Percentiles rank a stretch among this genome's conserved stretches.
Evolutionary conservation across 1,139 yeast genomes (phyloP).

Genomic region (Saccharomyces hybrid): DNA sequence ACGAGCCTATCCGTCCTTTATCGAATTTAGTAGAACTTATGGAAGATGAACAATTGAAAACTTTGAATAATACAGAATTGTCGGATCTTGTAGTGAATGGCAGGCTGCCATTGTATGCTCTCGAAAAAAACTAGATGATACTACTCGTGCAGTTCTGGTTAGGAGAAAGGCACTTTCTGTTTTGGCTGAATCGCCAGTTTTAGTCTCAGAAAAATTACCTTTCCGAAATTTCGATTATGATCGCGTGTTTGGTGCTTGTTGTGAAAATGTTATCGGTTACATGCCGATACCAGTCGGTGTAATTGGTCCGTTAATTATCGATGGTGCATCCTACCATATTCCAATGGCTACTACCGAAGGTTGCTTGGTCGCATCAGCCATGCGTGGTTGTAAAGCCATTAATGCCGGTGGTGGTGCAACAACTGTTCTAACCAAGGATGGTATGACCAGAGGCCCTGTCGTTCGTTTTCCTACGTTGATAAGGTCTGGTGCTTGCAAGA

Average conservation of each 20-base stretch:
- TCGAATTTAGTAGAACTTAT: constrained; percentile 57
- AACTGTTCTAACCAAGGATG: constrained; percentile 88
- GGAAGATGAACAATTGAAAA: constrained; percentile 65
- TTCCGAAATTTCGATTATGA: constrained; percentile 80
- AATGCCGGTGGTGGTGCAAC: constrained; percentile 94
- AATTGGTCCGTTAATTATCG: constrained; percentile 91
- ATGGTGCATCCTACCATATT: constrained; percentile 75
- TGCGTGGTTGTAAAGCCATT: constrained; percentile 98
- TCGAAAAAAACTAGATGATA: constrained; percentile 82
- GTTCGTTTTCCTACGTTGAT: constrained; percentile 72
- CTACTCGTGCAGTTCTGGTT: constrained; percentile 81
- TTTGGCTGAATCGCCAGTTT: constrained; percentile 71
- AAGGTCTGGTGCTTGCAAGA: constrained; percentile 90
- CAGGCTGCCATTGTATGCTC: constrained; percentile 81
- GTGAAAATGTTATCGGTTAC: constrained; percentile 94
- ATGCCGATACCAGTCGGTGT: constrained; percentile 95
- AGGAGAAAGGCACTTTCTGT: constrained; percentile 87
- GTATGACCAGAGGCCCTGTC: constrained; percentile 99
- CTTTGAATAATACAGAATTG: constrained; percentile 65
- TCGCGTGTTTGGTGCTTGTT: constrained; percentile 95
- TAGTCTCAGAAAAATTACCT: constrained; percentile 67
- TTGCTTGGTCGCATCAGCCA: constrained; percentile 95
- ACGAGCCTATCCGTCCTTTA: constrained; percentile 33
- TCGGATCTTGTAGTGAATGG: constrained; percentile 66
- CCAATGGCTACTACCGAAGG: constrained; percentile 99